Base-by-base conservation (phyloP, 768 basidiomycete species). In the Termitomyces sp. region DNA sequence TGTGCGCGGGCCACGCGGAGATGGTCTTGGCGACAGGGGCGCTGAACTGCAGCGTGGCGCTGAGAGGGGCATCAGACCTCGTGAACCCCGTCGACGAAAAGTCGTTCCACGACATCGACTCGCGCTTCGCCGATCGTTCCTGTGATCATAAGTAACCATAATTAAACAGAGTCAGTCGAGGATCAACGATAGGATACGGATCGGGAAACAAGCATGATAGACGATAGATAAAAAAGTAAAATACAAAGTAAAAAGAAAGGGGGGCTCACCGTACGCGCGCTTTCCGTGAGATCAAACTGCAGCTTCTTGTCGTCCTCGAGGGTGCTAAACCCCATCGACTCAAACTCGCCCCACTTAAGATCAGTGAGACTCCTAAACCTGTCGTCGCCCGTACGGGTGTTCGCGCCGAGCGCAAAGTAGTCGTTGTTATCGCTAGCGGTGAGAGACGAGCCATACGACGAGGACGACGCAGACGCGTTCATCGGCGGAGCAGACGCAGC, bases 261-360 rank as follows among this genome's bases (percentile, higher is more conserved):
- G 32, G 32, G 32, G 12, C 77, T 62, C 64, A 79, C 87, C 64
- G 78, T 80, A 61, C 92, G 79, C 28, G 95, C 95, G 57, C 86
- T 81, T 74, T 98, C 97, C 0, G 87, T 95, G 62, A 98, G 72
- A 70, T 98, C 95, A 71, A 99, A 98, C 68, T 93, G 85, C 35
- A 98, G 79, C 72, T 91, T 91, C 72, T 86, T 89, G 63, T 84
- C 79, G 52, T 79, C 77, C 8, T 74, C 81, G 33, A 79, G 68
- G 16, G 75, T 76, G 7, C 83, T 82, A 62, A 98, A 97, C 0
- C 95, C 95, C 72, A 85, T 79, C 41, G 80, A 74, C 77, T 95
- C 93, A 67, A 97, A 98, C 69, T 91, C 87, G 7, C 93, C 93
- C 95, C 95, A 97, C 67, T 87, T 89, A 62, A 95, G 74, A 59